Evolutionary conservation across 805 yeast species (phyloP).

Genomic region (Metschnikowia similis): DNA sequence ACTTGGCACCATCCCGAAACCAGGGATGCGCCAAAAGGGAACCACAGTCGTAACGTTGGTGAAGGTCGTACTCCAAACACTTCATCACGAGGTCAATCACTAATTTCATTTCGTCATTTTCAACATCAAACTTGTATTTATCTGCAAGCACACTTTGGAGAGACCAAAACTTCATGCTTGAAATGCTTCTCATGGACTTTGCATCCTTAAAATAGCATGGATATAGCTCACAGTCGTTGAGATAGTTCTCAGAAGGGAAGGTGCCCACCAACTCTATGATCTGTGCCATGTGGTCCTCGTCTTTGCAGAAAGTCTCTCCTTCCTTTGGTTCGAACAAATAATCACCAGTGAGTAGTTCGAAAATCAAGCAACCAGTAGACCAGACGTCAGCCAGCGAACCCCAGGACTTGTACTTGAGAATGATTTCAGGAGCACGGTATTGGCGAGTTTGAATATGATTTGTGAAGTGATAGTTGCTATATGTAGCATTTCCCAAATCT

Average conservation of each 20-base stretch:
- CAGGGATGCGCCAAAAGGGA: slow-evolving; percentile 52
- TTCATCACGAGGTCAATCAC: slow-evolving; percentile 45
- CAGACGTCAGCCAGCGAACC: slow-evolving; percentile 94
- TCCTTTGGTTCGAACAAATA: slow-evolving; percentile 87
- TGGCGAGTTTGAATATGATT: slow-evolving; percentile 90
- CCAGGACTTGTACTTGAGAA: slow-evolving; percentile 55
- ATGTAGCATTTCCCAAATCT: slow-evolving; percentile 90
- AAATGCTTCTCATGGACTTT: slow-evolving; percentile 73
- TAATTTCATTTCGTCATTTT: slow-evolving; percentile 32
- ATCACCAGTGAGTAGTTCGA: slow-evolving; percentile 92
- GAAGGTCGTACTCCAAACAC: slow-evolving; percentile 48
- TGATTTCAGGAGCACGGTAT: slow-evolving; percentile 83
- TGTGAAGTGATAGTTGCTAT: slow-evolving; percentile 75
- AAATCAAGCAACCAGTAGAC: slow-evolving; percentile 90
- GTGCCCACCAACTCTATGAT: slow-evolving; percentile 78
- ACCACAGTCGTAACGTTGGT: slow-evolving; percentile 51
- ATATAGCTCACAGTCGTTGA: slow-evolving; percentile 54
- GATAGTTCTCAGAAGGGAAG: slow-evolving; percentile 55
- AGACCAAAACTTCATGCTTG: slow-evolving; percentile 86
- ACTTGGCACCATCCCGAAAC: slow-evolving; percentile 24
- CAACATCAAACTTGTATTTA: slow-evolving; percentile 63
- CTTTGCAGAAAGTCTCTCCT: slow-evolving; percentile 73
- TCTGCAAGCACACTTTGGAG: slow-evolving; percentile 75
- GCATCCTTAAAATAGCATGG: slow-evolving; percentile 59
- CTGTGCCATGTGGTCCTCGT: slow-evolving; percentile 96